A percentile compares a stretch with the other conserved stretches of the same genome.
These are phyloP conservation scores for Solanum okadae DNA, from an alignment of 257 asterid genomes.

Conservation along the genomic window DNA sequence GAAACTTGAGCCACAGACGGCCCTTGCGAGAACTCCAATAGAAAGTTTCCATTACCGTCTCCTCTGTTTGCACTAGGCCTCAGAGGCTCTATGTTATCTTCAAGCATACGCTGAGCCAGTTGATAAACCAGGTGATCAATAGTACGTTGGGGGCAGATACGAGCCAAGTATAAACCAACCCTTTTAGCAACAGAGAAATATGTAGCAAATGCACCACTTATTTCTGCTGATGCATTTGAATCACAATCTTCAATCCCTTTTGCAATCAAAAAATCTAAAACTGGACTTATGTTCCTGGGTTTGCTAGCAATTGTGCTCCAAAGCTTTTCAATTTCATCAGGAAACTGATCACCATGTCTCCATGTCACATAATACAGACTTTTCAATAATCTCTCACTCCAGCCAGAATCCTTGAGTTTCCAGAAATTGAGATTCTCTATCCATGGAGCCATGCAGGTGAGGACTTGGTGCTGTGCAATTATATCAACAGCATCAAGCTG, in stretches of 20 bases:
- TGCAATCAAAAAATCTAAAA: constrained; percentile 89
- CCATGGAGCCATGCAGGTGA: constrained; percentile 99
- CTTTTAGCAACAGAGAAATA: constrained; percentile 97
- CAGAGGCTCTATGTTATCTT: constrained; percentile 76
- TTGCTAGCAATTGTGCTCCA: constrained; percentile 99
- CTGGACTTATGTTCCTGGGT: constrained; percentile 93
- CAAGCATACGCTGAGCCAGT: constrained; percentile 97
- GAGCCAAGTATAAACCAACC: constrained; percentile 91
- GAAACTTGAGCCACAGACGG: constrained; percentile 76
- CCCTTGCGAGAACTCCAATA: constrained; percentile 91
- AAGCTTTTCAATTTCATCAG: constrained; percentile 96
- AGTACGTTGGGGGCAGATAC: constrained; percentile 96
- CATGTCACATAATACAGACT: constrained; percentile 93
- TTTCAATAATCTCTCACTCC: constrained; percentile 95
- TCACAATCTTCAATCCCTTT: constrained; percentile 99
- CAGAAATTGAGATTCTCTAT: constrained; percentile 97
- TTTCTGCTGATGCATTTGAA: constrained; percentile 96
- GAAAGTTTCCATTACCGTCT: constrained; percentile 55
- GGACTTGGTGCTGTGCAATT: constrained; percentile 97
- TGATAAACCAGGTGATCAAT: constrained; percentile 99
- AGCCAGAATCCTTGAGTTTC: constrained; percentile 95
- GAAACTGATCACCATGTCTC: constrained; percentile 99
- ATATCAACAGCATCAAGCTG: constrained; percentile 99
- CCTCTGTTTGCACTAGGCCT: constrained; percentile 60
- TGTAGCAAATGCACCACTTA: constrained; percentile 99